A percentile compares a stretch with the other conserved stretches of the same genome.
phyloP scores from a whole-genome alignment of 176 grass and related monocot genomes.

The Cenchrus purpureus region DNA sequence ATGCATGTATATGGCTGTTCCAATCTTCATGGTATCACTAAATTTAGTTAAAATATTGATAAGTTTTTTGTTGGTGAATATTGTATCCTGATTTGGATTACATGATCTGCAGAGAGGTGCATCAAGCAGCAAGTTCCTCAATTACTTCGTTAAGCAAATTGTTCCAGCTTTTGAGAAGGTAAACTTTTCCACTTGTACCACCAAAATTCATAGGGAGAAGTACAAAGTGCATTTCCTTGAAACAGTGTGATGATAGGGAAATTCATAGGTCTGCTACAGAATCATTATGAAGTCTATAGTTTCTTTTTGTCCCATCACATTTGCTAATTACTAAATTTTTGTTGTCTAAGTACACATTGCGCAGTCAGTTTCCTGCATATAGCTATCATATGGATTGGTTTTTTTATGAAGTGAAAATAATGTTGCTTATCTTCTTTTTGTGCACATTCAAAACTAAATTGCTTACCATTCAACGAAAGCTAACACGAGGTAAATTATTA shows the following conservation, averaged over 20 bases:
- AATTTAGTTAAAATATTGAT: slow-evolving; percentile 12
- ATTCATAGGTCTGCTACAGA: background rate
- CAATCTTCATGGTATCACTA: slow-evolving; percentile 81
- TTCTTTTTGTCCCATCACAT: background rate
- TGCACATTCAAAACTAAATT: slow-evolving; percentile 1
- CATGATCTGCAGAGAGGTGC: slow-evolving; percentile 75
- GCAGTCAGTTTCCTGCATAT: background rate
- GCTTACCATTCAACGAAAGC: background rate
- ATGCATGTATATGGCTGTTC: slow-evolving; percentile 98
- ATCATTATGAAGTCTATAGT: slow-evolving; percentile 2
- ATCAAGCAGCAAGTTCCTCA: slow-evolving; percentile 96
- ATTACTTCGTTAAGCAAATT: slow-evolving; percentile 90
- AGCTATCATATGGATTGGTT: slow-evolving; percentile 7
- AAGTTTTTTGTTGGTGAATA: slow-evolving; percentile 24
- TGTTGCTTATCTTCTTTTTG: background rate
- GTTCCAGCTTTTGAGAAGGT: slow-evolving; percentile 98
- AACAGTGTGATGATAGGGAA: background rate
- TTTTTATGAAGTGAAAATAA: slow-evolving; percentile 13
- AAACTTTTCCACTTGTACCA: slow-evolving; percentile 42
- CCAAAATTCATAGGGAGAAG: slow-evolving; percentile 27
- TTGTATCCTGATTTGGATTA: slow-evolving; percentile 35
- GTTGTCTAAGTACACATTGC: background rate
- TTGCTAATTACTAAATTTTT: background rate
- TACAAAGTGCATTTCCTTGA: slow-evolving; percentile 1
- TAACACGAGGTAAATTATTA: background rate